Evolutionary conservation across 2,329 filamentous ascomycete genomes (phyloP).

Genomic region (Leptographium lundbergii): DNA sequence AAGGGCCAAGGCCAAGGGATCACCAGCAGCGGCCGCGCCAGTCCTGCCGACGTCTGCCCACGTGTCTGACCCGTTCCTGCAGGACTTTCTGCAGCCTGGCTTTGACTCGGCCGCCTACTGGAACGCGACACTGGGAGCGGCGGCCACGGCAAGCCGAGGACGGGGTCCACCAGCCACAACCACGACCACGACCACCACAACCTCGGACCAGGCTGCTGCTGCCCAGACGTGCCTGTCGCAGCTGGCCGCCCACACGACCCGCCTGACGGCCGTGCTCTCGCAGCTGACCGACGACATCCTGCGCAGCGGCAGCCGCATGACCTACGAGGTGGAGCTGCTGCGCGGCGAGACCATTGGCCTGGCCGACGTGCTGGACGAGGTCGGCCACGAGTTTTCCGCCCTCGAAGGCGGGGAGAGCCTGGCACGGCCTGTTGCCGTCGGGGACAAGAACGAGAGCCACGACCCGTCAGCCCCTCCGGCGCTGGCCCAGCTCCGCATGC

Average conservation of each 20-base stretch:
- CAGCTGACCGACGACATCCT: slow-evolving; percentile 91
- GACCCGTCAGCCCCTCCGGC: slow-evolving; percentile 37
- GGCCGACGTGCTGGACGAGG: slow-evolving; percentile 57
- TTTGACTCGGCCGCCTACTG: slow-evolving; percentile 83
- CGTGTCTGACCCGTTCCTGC: slow-evolving; percentile 58
- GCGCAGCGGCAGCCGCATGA: slow-evolving; percentile 72
- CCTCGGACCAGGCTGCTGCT: slow-evolving; percentile 50
- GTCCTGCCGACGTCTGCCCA: slow-evolving; percentile 44
- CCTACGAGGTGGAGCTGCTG: slow-evolving; percentile 88
- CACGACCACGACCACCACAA: slow-evolving; percentile 14
- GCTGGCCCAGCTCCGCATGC: slow-evolving; percentile 66
- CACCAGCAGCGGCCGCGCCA: slow-evolving; percentile 17
- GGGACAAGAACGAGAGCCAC: background rate
- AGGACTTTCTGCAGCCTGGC: slow-evolving; percentile 62
- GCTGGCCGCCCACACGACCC: slow-evolving; percentile 76
- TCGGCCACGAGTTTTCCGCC: slow-evolving; percentile 31
- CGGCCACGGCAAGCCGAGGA: background rate
- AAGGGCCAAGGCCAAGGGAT: slow-evolving; percentile 16
- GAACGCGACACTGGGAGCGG: slow-evolving; percentile 52
- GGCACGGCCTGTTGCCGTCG: background rate
- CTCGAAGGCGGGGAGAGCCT: background rate
- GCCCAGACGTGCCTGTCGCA: slow-evolving; percentile 77
- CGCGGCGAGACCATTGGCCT: slow-evolving; percentile 79
- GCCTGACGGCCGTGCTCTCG: slow-evolving; percentile 69
- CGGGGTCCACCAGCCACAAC: background rate